These are phyloP conservation scores for Melocanna baccifera DNA, from an alignment of 176 grass and related monocot species.

Conservation along the genomic window DNA sequence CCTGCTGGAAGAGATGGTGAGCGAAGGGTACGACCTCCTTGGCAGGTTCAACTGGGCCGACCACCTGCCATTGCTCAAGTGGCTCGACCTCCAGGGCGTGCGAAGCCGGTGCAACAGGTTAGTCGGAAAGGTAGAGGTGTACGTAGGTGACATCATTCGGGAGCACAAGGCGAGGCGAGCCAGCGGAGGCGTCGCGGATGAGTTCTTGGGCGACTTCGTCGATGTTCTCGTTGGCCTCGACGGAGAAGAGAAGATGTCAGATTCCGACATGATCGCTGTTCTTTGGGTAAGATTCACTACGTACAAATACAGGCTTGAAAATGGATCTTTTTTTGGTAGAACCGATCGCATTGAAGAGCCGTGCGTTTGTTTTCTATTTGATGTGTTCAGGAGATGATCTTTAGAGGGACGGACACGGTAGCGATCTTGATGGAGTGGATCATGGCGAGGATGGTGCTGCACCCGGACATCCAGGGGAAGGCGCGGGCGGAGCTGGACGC, in stretches of 20 bases:
- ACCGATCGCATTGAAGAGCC: not conserved
- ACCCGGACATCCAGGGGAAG: constrained; percentile 73
- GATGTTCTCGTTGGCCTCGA: constrained; percentile 60
- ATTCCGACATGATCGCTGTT: constrained; percentile 73
- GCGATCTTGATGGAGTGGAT: constrained; percentile 82
- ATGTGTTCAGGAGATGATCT: constrained; percentile 78
- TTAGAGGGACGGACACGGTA: constrained; percentile 73
- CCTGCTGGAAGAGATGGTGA: constrained; percentile 62
- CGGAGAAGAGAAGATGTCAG: constrained; percentile 67
- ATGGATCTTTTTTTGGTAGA: not conserved
- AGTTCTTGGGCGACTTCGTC: constrained; percentile 45
- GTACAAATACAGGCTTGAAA: not conserved
- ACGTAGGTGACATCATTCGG: constrained; percentile 49
- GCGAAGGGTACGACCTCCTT: constrained; percentile 65
- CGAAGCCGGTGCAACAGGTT: constrained; percentile 57
- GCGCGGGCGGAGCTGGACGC: constrained; percentile 57
- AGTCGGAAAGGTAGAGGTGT: constrained; percentile 50
- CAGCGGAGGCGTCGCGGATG: not conserved
- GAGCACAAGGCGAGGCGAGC: constrained; percentile 44
- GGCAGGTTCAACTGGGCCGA: constrained; percentile 79
- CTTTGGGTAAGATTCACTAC: constrained; percentile 55
- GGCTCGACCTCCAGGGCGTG: constrained; percentile 65
- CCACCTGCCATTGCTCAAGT: constrained; percentile 62
- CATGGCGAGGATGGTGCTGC: constrained; percentile 73
- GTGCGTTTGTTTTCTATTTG: not conserved